Evolutionary conservation across 2,329 filamentous ascomycete genomes (phyloP), one percentile per base, ranked within the genome.

Genomic region (Colletotrichum tropicicola): DNA sequence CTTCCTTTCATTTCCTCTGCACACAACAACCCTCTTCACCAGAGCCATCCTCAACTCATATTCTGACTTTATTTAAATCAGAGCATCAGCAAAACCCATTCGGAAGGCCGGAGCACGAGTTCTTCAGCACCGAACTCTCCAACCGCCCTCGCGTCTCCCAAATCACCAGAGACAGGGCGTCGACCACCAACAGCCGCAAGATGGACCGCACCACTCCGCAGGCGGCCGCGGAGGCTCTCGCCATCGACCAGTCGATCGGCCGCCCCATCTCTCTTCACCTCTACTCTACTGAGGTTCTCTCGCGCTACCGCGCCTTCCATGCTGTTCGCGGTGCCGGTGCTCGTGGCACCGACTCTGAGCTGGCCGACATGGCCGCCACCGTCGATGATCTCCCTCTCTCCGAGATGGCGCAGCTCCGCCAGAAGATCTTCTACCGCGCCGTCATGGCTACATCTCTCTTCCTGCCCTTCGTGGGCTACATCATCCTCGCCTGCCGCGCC

Each of bases 311-410:
- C 17, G 54, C 45, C 7, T 17, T 63, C 6, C 21, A 52, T 12
- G 59, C 59, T 15, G 45, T 59, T 28, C 59, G 59, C n/a, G 27
- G 49, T 21, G 19, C 47, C 28, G 59, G 59, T 39, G 59, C 53
- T 17, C 47, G 37, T 9, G 59, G 62, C 58, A 65, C 62, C 35
- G 62, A 65, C 45, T 55, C 59, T 25, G 62, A 65, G 45, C 49
- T 65, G 30, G 62, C 49, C 23, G 62, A 55, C 51, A 65, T 65
- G 44, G 62, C 62, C 8, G 53, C 39, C 19, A 59, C 54, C 19
- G 30, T 45, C 21, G 25, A 37, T 17, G 44, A 61, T 44, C 13
- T 39, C 15, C 28, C 59, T 1, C 57, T 62, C 37, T 49, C 57
- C 6, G 43, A 25, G 21, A 27, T n/a, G 23, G 62, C 62, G 58